These are phyloP conservation scores for Ogataea hybrid DNA, from an alignment of 1,139 yeast species.

Conservation along the genomic window DNA sequence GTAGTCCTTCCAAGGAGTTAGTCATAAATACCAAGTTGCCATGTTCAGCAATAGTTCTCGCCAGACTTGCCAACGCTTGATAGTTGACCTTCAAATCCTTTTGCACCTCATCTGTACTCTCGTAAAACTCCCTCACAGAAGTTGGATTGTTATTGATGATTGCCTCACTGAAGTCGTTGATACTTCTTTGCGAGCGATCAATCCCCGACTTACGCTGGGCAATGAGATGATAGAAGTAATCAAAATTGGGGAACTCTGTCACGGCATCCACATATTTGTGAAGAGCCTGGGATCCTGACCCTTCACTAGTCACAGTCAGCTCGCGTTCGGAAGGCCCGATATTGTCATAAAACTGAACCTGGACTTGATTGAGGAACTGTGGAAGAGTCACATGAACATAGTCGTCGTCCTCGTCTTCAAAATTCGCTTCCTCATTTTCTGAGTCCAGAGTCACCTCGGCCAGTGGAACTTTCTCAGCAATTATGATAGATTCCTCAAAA, in stretches of 20 bases:
- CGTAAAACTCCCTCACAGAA: slow-evolving; percentile 30
- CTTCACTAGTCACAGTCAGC: slow-evolving; percentile 14
- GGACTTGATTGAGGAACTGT: slow-evolving; percentile 28
- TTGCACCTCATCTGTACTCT: slow-evolving; percentile 24
- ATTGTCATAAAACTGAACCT: slow-evolving; percentile 30
- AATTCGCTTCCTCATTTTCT: slow-evolving; percentile 17
- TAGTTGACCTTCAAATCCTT: slow-evolving; percentile 28
- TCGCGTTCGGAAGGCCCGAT: slow-evolving; percentile 30
- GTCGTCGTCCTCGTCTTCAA: slow-evolving; percentile 23
- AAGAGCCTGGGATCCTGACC: slow-evolving; percentile 15
- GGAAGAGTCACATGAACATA: slow-evolving; percentile 27
- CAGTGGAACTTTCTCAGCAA: slow-evolving; percentile 29
- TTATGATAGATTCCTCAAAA: slow-evolving; percentile 20
- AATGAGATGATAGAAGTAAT: slow-evolving; percentile 28
- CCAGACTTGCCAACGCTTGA: slow-evolving; percentile 30
- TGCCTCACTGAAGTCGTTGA: slow-evolving; percentile 27
- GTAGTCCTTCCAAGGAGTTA: slow-evolving; percentile 27
- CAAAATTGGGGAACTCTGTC: slow-evolving; percentile 28
- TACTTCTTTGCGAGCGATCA: slow-evolving; percentile 26
- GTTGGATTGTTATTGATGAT: slow-evolving; percentile 30
- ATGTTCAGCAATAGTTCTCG: slow-evolving; percentile 29
- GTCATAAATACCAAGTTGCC: slow-evolving; percentile 28
- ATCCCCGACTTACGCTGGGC: slow-evolving; percentile 29
- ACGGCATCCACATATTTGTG: slow-evolving; percentile 29
- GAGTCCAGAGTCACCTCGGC: slow-evolving; percentile 28